These are phyloP conservation scores for Tolypocladium tropicale DNA, from an alignment of 2,329 filamentous ascomycete genomes.

Conservation along the genomic window DNA sequence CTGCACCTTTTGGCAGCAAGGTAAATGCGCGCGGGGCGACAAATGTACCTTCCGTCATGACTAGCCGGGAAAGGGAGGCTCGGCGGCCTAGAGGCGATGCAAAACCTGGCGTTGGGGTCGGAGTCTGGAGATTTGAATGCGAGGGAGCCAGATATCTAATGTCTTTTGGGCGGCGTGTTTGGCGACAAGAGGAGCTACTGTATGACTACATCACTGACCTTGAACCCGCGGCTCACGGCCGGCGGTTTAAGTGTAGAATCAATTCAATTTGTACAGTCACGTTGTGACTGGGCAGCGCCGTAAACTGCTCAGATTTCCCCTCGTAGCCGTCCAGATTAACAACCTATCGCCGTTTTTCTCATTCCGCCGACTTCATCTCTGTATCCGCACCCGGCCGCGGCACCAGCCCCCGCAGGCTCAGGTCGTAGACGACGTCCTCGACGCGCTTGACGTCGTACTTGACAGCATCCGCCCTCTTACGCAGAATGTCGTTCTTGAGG, in stretches of 20 bases:
- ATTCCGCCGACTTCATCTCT: slow-evolving; percentile 25
- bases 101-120: background rate
- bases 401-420: slow-evolving; percentile 76
- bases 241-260: background rate
- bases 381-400: slow-evolving; percentile 33
- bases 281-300: background rate
- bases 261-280: background rate
- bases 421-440: slow-evolving; percentile 94
- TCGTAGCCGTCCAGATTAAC: no score
- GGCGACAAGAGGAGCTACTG: background rate
- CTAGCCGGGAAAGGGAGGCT: slow-evolving; percentile 6
- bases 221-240: background rate
- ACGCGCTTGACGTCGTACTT: slow-evolving; percentile 98
- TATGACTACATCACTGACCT: background rate
- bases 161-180: background rate
- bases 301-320: background rate
- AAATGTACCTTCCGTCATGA: slow-evolving; percentile 68
- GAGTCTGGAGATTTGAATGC: background rate
- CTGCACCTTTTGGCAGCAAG: slow-evolving; percentile 60
- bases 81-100: background rate
- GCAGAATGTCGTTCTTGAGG: slow-evolving; percentile 86
- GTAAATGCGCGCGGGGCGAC: slow-evolving; percentile 62
- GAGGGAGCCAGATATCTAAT: background rate
- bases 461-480: slow-evolving; percentile 81
- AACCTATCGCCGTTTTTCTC: background rate